Evolutionary conservation across 768 basidiomycete genomes (phyloP).

Genomic region (Boletus edulis): DNA sequence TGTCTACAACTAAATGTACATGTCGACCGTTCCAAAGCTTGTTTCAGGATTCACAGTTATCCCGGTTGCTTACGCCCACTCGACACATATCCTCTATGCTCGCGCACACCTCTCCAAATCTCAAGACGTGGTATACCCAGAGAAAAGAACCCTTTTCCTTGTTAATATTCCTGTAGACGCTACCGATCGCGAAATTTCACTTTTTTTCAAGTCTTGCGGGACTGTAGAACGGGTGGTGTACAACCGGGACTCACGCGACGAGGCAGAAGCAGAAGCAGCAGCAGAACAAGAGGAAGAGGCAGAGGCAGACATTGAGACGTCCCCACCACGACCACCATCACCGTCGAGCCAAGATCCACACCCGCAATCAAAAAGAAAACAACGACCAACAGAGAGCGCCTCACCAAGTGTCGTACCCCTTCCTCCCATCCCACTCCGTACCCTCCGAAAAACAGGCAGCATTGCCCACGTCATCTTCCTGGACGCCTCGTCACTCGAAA

Average conservation of each 20-base stretch:
- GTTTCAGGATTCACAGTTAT: slow-evolving; percentile 38
- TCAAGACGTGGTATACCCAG: slow-evolving; percentile 36
- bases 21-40: slow-evolving; percentile 7
- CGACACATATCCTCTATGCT: slow-evolving; percentile 77
- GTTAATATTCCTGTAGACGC: slow-evolving; percentile 90
- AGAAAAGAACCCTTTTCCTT: slow-evolving; percentile 79
- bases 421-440: slow-evolving; percentile 52
- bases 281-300: slow-evolving; percentile 21
- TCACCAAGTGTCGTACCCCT: slow-evolving; percentile 60
- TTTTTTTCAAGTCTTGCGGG: slow-evolving; percentile 77
- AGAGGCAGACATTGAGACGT: not conserved
- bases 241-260: slow-evolving; percentile 40
- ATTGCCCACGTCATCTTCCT: slow-evolving; percentile 73
- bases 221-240: slow-evolving; percentile 76
- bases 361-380: slow-evolving; percentile 34
- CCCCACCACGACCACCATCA: not conserved
- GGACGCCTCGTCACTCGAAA: slow-evolving; percentile 67
- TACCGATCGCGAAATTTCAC: slow-evolving; percentile 73
- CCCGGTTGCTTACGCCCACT: slow-evolving; percentile 37
- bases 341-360: slow-evolving; percentile 10
- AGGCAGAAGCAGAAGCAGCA: slow-evolving; percentile 32
- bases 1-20: not conserved
- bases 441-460: slow-evolving; percentile 57
- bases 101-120: slow-evolving; percentile 58
- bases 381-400: slow-evolving; percentile 18